These are phyloP conservation scores for Phascolomyces articulosus DNA, from an alignment of 371 early-diverging fungal species.

Conservation along the genomic window DNA sequence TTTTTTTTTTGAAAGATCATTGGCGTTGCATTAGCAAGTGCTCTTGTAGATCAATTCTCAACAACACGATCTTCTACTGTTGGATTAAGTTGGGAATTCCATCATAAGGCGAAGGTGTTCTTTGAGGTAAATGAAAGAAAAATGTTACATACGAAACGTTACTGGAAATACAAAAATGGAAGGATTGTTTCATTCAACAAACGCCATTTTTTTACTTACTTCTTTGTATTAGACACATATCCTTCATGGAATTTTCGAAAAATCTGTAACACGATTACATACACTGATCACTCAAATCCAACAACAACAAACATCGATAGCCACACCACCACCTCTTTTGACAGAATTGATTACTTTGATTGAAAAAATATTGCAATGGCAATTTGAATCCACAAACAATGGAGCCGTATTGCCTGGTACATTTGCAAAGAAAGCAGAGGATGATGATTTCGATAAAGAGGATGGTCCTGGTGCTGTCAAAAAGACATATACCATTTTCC, in stretches of 20 bases:
- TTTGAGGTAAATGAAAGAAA: conserved; percentile 54
- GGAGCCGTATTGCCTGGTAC: conserved; percentile 50
- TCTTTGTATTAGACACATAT: conserved; percentile 31
- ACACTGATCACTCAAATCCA: conserved; percentile 34
- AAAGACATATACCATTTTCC: conserved; percentile 47
- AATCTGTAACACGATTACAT: conserved; percentile 36
- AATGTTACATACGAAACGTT: too few relatives aligned
- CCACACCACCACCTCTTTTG: conserved; percentile 26
- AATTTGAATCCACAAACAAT: conserved; percentile 58
- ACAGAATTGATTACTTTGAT: conserved; percentile 51
- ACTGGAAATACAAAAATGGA: not conserved
- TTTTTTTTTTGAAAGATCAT: conserved; percentile 30
- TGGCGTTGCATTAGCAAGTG: conserved; percentile 58
- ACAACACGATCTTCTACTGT: conserved; percentile 61
- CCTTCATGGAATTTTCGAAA: conserved; percentile 35
- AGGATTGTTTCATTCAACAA: too few relatives aligned
- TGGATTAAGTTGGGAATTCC: conserved; percentile 73
- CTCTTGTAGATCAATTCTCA: conserved; percentile 70
- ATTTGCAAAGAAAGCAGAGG: conserved; percentile 44
- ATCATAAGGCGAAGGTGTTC: conserved; percentile 64
- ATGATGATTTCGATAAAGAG: conserved; percentile 52
- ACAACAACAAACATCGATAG: not conserved
- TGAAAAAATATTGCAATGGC: conserved; percentile 73
- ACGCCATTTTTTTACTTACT: too few relatives aligned
- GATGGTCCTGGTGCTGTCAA: conserved; percentile 40